These are phyloP conservation scores for Pseudopithomyces maydicus DNA, from an alignment of 2,329 filamentous ascomycete species.

Conservation along the genomic window DNA sequence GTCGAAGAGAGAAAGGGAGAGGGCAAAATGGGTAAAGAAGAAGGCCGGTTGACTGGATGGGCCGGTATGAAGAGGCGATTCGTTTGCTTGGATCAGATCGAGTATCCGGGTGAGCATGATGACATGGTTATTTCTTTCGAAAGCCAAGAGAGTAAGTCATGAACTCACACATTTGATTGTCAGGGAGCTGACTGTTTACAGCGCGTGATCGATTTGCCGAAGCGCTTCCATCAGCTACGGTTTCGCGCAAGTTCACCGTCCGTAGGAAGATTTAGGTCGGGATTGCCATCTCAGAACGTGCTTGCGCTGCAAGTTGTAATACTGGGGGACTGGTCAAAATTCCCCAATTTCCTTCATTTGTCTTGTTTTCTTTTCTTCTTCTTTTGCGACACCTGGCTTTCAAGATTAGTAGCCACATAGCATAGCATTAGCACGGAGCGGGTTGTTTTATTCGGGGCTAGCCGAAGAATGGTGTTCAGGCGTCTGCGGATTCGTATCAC, in stretches of 20 bases:
- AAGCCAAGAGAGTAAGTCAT: constrained; percentile 69
- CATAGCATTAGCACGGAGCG: constrained; percentile 6
- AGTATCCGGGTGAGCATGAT: constrained; percentile 90
- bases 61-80: constrained; percentile 69
- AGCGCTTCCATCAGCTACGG: constrained; percentile 51
- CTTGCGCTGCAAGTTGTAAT: neutral
- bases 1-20: constrained; percentile 57
- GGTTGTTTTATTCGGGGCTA: neutral
- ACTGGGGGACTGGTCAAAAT: neutral
- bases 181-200: constrained; percentile 34
- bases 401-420: neutral
- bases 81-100: constrained; percentile 83
- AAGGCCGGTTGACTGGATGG: constrained; percentile 52
- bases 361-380: neutral
- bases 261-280: constrained; percentile 44
- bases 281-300: neutral
- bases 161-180: neutral
- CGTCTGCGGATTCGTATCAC: neutral
- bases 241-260: constrained; percentile 49
- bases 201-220: constrained; percentile 53
- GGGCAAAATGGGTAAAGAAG: constrained; percentile 56
- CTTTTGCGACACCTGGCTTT: neutral
- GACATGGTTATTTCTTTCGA: constrained; percentile 89
- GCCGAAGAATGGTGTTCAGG: neutral
- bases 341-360: neutral